phyloP scores from a whole-genome alignment of 2,329 filamentous ascomycete genomes.

The Penicillium brasilianum region DNA sequence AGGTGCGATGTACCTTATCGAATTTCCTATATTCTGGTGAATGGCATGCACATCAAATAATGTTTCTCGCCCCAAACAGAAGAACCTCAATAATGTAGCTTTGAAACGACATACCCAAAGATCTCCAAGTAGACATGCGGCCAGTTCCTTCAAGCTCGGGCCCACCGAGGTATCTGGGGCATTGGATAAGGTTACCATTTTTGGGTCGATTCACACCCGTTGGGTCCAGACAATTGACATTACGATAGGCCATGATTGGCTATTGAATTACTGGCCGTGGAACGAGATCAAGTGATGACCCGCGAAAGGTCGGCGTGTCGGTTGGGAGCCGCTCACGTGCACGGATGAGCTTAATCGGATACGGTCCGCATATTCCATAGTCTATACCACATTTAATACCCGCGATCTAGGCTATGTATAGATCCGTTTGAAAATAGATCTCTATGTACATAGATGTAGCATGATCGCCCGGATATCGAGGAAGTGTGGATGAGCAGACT shows the following conservation, averaged over 20 bases:
- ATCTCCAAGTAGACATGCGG: background rate
- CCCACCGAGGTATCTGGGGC: conserved; percentile 6
- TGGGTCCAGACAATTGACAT: conserved; percentile 3
- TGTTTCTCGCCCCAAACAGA: too few species aligned
- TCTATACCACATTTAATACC: background rate
- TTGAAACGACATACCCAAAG: background rate
- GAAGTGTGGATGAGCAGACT: background rate
- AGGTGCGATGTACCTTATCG: background rate
- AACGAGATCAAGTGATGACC: conserved; percentile 8
- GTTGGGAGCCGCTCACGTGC: conserved; percentile 29
- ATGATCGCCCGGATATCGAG: background rate
- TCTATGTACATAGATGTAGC: background rate
- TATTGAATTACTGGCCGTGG: background rate
- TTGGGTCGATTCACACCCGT: conserved; percentile 2
- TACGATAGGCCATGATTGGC: conserved; percentile 20
- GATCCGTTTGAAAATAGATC: background rate
- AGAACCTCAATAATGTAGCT: background rate
- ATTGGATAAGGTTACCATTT: conserved; percentile 23
- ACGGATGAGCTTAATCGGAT: conserved; percentile 15
- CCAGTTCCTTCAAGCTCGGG: conserved; percentile 9
- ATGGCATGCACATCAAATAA: background rate
- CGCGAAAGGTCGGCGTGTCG: conserved; percentile 5
- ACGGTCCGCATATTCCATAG: background rate
- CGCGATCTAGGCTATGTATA: background rate
- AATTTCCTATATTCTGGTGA: background rate